Evolutionary conservation across 169 alveolate genomes (phyloP).

Genomic region (Hepatocystis sp.): DNA sequence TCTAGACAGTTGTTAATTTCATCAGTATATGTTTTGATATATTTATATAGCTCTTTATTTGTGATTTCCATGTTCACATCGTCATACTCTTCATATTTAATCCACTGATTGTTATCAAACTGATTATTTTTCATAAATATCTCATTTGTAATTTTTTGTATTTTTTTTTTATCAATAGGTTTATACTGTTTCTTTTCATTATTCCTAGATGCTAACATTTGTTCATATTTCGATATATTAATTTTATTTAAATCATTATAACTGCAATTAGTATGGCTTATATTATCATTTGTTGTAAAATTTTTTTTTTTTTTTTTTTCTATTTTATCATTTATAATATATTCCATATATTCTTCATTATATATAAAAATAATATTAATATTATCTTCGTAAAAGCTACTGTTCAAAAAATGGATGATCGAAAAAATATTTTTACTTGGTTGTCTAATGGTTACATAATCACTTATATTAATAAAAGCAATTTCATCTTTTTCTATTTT

Average conservation of each 20-base stretch:
- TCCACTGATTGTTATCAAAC: slow-evolving; percentile 21
- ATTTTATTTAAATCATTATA: slow-evolving; percentile 36
- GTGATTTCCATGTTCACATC: slow-evolving; percentile 25
- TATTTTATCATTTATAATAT: neutral
- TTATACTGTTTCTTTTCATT: slow-evolving; percentile 5
- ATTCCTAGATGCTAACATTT: slow-evolving; percentile 1
- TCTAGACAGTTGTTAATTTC: slow-evolving; percentile 25
- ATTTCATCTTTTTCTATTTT: slow-evolving; percentile 22
- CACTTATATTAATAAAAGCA: slow-evolving; percentile 53
- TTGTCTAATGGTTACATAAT: slow-evolving; percentile 49
- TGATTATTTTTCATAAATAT: slow-evolving; percentile 12
- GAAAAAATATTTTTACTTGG: slow-evolving; percentile 55
- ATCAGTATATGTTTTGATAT: slow-evolving; percentile 19
- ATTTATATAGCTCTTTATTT: slow-evolving; percentile 11
- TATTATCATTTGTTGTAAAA: slow-evolving; percentile 2
- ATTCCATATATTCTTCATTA: slow-evolving; percentile 58
- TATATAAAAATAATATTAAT: slow-evolving; percentile 37
- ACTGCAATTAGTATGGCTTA: slow-evolving; percentile 4
- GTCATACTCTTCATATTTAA: slow-evolving; percentile 29
- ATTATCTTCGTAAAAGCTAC: slow-evolving; percentile 34
- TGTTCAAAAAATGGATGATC: slow-evolving; percentile 42
- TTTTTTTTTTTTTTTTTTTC: neutral
- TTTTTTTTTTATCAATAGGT: slow-evolving; percentile 32
- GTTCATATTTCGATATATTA: slow-evolving; percentile 49
- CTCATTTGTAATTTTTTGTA: slow-evolving; percentile 20